These are phyloP conservation scores for Immersiella caudata DNA, from an alignment of 495 filamentous ascomycete genomes.

Conservation along the genomic window DNA sequence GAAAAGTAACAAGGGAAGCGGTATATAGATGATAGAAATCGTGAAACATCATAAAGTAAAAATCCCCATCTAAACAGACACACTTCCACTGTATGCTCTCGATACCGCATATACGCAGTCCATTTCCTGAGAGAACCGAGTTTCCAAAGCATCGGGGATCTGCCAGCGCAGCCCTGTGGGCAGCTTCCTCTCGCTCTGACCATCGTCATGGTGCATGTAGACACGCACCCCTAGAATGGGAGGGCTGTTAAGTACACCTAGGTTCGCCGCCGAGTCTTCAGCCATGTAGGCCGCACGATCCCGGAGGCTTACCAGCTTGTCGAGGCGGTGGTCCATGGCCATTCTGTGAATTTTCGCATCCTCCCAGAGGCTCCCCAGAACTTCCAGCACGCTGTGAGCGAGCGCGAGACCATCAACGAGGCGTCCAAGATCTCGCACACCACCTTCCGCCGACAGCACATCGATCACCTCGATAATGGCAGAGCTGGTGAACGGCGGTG, in stretches of 20 bases:
- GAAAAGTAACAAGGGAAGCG: background rate
- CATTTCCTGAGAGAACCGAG: constrained; percentile 33
- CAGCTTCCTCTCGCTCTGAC: background rate
- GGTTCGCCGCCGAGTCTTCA: background rate
- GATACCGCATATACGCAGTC: constrained; percentile 32
- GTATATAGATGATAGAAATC: background rate
- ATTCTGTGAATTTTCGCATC: constrained; percentile 28
- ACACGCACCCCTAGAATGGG: constrained; percentile 20
- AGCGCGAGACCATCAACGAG: constrained; percentile 28
- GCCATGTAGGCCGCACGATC: constrained; percentile 16
- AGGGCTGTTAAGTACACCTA: background rate
- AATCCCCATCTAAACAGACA: background rate
- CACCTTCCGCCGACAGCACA: constrained; percentile 34
- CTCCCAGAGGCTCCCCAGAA: constrained; percentile 29
- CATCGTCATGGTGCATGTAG: constrained; percentile 17
- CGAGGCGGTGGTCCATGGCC: constrained; percentile 31
- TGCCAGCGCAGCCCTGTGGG: constrained; percentile 26
- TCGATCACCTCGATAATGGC: constrained; percentile 34
- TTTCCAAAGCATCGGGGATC: constrained; percentile 30
- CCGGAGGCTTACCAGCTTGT: constrained; percentile 25
- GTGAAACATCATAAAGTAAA: background rate
- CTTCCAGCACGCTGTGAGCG: constrained; percentile 29
- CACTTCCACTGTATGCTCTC: background rate
- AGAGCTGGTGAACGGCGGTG: constrained; percentile 29
- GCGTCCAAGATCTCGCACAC: constrained; percentile 23